These are phyloP conservation scores for Ustilago tritici DNA, from an alignment of 1,284 basidiomycete species.

Conservation along the genomic window DNA sequence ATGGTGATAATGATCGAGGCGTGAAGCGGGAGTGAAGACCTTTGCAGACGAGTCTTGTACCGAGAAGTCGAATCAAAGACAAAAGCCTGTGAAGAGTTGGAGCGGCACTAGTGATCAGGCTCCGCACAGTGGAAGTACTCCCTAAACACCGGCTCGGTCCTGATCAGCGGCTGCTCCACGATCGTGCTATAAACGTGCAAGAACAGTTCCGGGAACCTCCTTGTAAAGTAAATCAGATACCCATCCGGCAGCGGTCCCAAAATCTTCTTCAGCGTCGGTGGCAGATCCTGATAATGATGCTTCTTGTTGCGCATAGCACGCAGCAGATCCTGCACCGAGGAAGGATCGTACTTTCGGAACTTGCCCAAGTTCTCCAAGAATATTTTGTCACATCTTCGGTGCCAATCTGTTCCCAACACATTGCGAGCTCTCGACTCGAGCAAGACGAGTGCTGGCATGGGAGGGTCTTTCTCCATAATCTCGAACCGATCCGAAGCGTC, in stretches of 20 bases:
- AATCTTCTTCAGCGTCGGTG: conserved; percentile 86
- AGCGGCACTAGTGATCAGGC: conserved; percentile 35
- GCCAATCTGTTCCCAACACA: conserved; percentile 79
- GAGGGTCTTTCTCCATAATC: conserved; percentile 86
- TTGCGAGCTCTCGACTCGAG: conserved; percentile 75
- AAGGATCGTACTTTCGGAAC: conserved; percentile 91
- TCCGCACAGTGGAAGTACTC: conserved; percentile 57
- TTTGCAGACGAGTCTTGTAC: neutral
- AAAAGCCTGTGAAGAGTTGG: neutral
- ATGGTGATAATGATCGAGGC: neutral
- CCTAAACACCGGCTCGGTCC: conserved; percentile 58
- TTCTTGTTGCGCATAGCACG: conserved; percentile 97
- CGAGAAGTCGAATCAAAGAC: too few species aligned
- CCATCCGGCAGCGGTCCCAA: conserved; percentile 91
- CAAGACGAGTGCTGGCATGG: conserved; percentile 79
- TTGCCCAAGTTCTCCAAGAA: conserved; percentile 96
- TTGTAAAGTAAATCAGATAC: conserved; percentile 91
- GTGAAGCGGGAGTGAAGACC: too few species aligned
- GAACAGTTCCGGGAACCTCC: conserved; percentile 89
- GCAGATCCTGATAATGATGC: conserved; percentile 97
- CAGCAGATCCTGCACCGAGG: conserved; percentile 88
- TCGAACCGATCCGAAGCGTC: conserved; percentile 98
- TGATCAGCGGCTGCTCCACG: conserved; percentile 68
- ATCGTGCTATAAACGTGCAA: conserved; percentile 90
- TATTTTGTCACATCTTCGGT: conserved; percentile 82